These are phyloP conservation scores for Groenewaldozyma sp. DNA, from an alignment of 1,139 yeast species.

Conservation along the genomic window DNA sequence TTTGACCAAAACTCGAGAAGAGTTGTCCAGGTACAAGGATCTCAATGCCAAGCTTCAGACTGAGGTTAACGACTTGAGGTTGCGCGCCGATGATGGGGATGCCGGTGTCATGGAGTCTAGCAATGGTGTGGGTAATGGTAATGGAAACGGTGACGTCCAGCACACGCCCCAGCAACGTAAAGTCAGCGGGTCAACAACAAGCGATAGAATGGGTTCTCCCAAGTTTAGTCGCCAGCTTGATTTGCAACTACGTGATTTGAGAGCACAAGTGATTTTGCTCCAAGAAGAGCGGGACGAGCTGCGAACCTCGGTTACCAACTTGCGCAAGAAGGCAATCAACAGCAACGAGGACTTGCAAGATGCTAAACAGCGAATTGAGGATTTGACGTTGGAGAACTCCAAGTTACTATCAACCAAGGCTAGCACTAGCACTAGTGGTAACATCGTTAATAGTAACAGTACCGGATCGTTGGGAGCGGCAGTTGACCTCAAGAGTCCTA, in stretches of 20 bases:
- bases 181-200: conserved; percentile 4
- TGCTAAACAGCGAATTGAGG: conserved; percentile 16
- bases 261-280: conserved; percentile 72
- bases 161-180: conserved; percentile 2
- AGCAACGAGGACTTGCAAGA: conserved; percentile 22
- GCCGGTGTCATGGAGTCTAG: conserved; percentile 27
- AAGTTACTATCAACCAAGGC: conserved; percentile 5
- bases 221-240: conserved; percentile 59
- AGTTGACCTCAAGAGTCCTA: no score
- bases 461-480: background rate
- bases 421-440: background rate
- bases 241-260: conserved; percentile 69
- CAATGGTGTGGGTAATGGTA: conserved; percentile 7
- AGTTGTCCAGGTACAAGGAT: conserved; percentile 52
- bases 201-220: conserved; percentile 26
- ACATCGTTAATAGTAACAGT: background rate
- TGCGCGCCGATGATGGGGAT: conserved; percentile 39
- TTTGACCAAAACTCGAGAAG: conserved; percentile 61
- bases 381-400: conserved; percentile 14
- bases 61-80: conserved; percentile 53
- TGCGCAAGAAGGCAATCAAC: conserved; percentile 30
- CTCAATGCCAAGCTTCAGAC: conserved; percentile 46
- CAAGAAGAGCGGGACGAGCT: conserved; percentile 79
- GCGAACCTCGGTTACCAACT: conserved; percentile 37
- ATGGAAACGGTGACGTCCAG: conserved; percentile 3